Evolutionary conservation across 352 stramenopile genomes (phyloP).

Genomic region (Pythium sukuiense): DNA sequence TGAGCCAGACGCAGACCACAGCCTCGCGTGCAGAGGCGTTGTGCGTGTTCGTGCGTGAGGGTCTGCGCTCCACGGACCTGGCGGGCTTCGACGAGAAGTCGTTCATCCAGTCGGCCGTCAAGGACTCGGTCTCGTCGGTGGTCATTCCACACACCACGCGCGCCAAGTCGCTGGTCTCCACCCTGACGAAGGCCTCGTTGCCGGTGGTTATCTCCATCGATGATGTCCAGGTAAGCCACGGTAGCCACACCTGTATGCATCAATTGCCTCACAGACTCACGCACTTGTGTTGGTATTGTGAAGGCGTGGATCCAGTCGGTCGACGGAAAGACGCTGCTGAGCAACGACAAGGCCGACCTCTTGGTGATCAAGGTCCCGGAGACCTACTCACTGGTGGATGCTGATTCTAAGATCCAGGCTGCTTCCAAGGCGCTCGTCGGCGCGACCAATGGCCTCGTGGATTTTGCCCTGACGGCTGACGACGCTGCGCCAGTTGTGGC

Average conservation of each 20-base stretch:
- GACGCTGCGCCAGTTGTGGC: slow-evolving; percentile 32
- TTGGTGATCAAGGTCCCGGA: slow-evolving; percentile 59
- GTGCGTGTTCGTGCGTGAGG: slow-evolving; percentile 57
- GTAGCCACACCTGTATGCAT: too few relatives aligned
- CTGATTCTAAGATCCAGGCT: slow-evolving; percentile 47
- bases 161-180: slow-evolving; percentile 33
- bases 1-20: slow-evolving; percentile 27
- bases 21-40: slow-evolving; percentile 42
- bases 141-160: slow-evolving; percentile 77
- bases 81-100: slow-evolving; percentile 37
- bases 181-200: slow-evolving; percentile 17
- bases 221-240: slow-evolving; percentile 20
- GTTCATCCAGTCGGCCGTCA: slow-evolving; percentile 51
- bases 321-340: slow-evolving; percentile 36
- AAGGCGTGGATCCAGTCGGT: slow-evolving; percentile 21
- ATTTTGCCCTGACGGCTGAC: slow-evolving; percentile 73
- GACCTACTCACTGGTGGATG: slow-evolving; percentile 31
- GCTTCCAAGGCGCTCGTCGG: slow-evolving; percentile 36
- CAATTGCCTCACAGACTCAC: background rate
- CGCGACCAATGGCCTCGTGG: slow-evolving; percentile 36
- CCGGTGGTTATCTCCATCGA: slow-evolving; percentile 28
- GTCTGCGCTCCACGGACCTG: slow-evolving; percentile 45
- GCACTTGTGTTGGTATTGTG: background rate
- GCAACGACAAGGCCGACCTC: slow-evolving; percentile 59
- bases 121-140: slow-evolving; percentile 52